Evolutionary conservation across 2,329 filamentous ascomycete species (phyloP), one percentile per base, ranked within the genome.

Genomic region (Phyllosticta citriasiana): DNA sequence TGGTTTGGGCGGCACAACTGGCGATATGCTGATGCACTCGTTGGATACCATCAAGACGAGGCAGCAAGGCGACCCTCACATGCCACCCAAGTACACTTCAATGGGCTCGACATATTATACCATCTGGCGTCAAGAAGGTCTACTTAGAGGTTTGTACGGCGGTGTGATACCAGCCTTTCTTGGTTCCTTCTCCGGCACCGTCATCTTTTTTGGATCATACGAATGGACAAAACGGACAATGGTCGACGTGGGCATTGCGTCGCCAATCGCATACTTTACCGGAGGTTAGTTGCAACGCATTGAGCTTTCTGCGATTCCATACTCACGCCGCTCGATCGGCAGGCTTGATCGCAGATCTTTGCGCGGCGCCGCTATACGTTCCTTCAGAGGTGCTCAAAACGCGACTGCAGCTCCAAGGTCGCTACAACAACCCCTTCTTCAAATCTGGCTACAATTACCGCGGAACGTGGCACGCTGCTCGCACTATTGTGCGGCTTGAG

Each of bases 21-120:
- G 95, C 63, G 94, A 99, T 75, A 88, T 99, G 83, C 80, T 99
- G 66, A 99, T 99, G 94, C 94, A 99, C 78, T 97, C 93, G 54
- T 83, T 99, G 70, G 94, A 99, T 75, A 99, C 94, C 0, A 94
- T 99, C 69, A 99, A 99, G 78, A 99, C 94, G 55, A 85, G 94
- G 67, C 95, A 99, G 74, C 94, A 99, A 76, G 94, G 93, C 70
- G 94, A 97, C 71, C 92, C 93, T 53, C 88, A 94, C 72, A 83
- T 96, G 63, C 94, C 94, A 24, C 88, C 94, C 1, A 96, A 89
- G 76, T 99, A 99, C 77, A 88, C 88, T 10, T 93, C 91, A 16
- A 86, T 97, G 74, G 89, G 88, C 50, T 89, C 88, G 62, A 94
- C 93, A 3, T 99, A 97, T 77, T 84, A 88, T 71, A 97, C 88